These are phyloP conservation scores for Arthrobotrys conoides DNA, from an alignment of 2,329 filamentous ascomycete species.

Conservation along the genomic window DNA sequence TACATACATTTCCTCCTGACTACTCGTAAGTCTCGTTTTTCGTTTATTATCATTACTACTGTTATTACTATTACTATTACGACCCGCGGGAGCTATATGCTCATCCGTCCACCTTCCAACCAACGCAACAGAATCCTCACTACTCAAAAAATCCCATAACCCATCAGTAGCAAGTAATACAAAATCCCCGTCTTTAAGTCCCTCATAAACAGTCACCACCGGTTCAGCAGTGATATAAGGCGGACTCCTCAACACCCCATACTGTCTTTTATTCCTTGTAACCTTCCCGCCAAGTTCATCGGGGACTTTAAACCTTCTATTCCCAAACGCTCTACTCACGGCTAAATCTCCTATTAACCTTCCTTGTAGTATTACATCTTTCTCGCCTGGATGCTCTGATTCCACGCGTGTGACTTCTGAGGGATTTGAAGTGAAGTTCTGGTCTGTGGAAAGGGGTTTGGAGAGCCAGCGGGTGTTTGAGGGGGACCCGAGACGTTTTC, in stretches of 20 bases:
- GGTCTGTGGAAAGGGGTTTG: constrained; percentile 74
- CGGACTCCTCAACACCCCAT: constrained; percentile 68
- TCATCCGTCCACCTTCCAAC: constrained; percentile 73
- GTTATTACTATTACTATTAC: constrained; percentile 16
- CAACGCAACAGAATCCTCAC: constrained; percentile 73
- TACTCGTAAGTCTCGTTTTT: constrained; percentile 64
- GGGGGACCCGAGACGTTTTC: constrained; percentile 68
- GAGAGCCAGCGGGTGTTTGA: constrained; percentile 70
- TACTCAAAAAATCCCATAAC: constrained; percentile 75
- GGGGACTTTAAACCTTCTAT: constrained; percentile 77
- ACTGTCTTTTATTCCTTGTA: constrained; percentile 11
- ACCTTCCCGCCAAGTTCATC: constrained; percentile 65
- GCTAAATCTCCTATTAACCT: constrained; percentile 74
- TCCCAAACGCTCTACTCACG: constrained; percentile 78
- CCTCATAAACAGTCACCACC: constrained; percentile 73
- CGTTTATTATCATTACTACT: constrained; percentile 42
- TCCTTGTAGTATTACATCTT: constrained; percentile 72
- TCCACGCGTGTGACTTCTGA: constrained; percentile 73
- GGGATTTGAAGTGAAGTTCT: constrained; percentile 74
- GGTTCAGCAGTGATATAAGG: constrained; percentile 79
- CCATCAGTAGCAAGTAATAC: constrained; percentile 78
- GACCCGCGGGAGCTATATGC: constrained; percentile 62
- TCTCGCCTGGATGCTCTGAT: constrained; percentile 73
- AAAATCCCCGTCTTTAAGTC: constrained; percentile 72
- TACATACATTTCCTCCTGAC: constrained; percentile 69